Evolutionary conservation across 148 eudicot genomes (phyloP), one percentile per base, ranked within the genome.

Genomic region (Silene latifolia): DNA sequence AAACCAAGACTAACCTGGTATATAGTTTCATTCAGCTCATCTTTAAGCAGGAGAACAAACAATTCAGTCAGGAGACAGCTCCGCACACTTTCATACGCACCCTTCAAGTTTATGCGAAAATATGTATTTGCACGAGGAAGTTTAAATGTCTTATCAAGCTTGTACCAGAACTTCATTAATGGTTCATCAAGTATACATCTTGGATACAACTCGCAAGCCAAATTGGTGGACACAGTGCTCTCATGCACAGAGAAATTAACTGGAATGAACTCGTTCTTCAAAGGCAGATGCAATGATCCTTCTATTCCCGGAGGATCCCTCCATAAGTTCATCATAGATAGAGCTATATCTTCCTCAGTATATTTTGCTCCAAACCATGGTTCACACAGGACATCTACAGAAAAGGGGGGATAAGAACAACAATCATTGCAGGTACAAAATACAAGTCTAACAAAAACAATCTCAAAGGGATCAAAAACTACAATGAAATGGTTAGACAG

Each of bases 101-200:
- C 97, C 74, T 85, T 92, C 76, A 95, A 72, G 64, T 88, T 87
- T 47, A 90, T 82, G 61, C 96, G 99, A 71, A 95, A 95, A 84
- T 92, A 95, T 53, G 99, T 86, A 82, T 92, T 92, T 62, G 99
- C 97, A 77, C 99, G 97, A 76, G 99, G 99, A 83, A 84, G 85
- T 75, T 88, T 92, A 78, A 95, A 95, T 24, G 92, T 89, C 64
- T 78, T 81, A 79, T 95, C 99, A 67, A 92, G 89, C 88, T 90
- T 92, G 88, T 90, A 89, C 99, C 97, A 95, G 72, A 89, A 81
- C 87, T 88, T 92, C 86, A 92, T 77, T 69, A 80, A 79, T 62
- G 92, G 89, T 80, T 87, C 94, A 82, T 92, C 99, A 79, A 92
- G 82, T 84, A 95, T 85, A 84, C 93, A 88, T 87, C 77, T 82